These are phyloP conservation scores for Wallacemonas sp. DNA, from an alignment of 208 protist genomes.

Conservation along the genomic window DNA sequence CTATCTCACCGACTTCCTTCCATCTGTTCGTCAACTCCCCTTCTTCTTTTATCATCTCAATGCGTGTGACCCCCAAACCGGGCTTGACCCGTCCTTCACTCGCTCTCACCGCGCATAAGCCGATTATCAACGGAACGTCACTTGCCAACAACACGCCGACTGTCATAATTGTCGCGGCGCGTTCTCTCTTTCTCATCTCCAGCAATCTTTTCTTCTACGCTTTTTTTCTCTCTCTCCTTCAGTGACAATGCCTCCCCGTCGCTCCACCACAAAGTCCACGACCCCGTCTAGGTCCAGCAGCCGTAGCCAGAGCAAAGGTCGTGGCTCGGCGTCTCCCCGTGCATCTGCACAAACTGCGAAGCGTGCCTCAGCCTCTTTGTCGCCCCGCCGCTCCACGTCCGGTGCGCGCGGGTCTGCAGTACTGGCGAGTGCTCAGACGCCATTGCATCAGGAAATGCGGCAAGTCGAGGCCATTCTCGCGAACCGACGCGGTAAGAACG, in stretches of 20 bases:
- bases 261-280: slow-evolving; percentile 20
- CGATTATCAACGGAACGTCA: too few relatives aligned
- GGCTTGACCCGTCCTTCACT: too few relatives aligned
- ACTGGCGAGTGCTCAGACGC: neutral
- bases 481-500: slow-evolving; percentile 19
- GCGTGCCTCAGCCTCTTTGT: slow-evolving; percentile 17
- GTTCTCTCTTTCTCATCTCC: too few relatives aligned
- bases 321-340: slow-evolving; percentile 9
- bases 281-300: slow-evolving; percentile 18
- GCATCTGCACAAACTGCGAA: neutral
- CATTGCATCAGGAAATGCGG: slow-evolving; percentile 29
- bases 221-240: neutral
- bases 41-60: too few relatives aligned
- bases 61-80: too few relatives aligned
- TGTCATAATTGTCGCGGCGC: too few relatives aligned
- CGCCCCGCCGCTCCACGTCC: neutral
- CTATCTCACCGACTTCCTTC: too few relatives aligned
- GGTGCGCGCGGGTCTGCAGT: neutral
- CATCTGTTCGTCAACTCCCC: too few relatives aligned
- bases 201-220: neutral
- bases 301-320: slow-evolving; percentile 17
- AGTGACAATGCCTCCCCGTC: slow-evolving; percentile 24
- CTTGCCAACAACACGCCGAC: too few relatives aligned
- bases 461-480: slow-evolving; percentile 55
- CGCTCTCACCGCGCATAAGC: too few relatives aligned